phyloP scores from a whole-genome alignment of 1,284 basidiomycete species.

The Rhodotorula sp. region DNA sequence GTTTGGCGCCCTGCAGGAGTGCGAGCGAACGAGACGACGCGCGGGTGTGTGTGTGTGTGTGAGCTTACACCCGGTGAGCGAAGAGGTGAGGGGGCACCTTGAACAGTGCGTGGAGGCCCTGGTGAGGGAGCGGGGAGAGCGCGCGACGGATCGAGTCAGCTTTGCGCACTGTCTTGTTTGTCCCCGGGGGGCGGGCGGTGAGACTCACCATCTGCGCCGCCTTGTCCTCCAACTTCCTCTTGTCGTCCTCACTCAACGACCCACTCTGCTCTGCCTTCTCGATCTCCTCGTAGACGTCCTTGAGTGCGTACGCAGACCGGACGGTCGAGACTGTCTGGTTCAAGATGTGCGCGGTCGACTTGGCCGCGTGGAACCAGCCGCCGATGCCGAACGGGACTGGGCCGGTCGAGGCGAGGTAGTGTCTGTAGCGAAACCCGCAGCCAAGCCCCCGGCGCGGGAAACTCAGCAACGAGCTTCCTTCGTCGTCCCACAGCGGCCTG shows the following conservation, averaged over 20 bases:
- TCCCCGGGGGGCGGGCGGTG: too few relatives aligned
- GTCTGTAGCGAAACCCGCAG: conserved; percentile 46
- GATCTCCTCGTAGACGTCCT: conserved; percentile 91
- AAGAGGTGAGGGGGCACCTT: conserved; percentile 58
- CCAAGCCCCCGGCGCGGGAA: too few relatives aligned
- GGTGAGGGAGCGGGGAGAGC: too few relatives aligned
- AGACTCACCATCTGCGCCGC: conserved; percentile 79
- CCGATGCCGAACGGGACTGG: conserved; percentile 71
- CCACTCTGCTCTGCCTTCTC: conserved; percentile 88
- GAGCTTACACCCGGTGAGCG: too few relatives aligned
- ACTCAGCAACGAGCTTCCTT: too few relatives aligned
- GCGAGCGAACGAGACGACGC: neutral
- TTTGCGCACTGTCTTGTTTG: neutral
- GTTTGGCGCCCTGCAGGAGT: conserved; percentile 71
- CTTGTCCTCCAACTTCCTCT: conserved; percentile 86
- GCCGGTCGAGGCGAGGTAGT: conserved; percentile 73
- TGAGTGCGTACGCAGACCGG: conserved; percentile 85
- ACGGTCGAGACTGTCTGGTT: conserved; percentile 69
- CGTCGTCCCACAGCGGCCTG: too few relatives aligned
- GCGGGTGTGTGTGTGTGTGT: too few relatives aligned
- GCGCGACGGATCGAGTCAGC: too few relatives aligned
- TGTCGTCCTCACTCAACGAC: conserved; percentile 72
- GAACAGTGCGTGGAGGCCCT: conserved; percentile 79
- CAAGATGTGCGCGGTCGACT: conserved; percentile 81
- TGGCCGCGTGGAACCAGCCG: conserved; percentile 91